A percentile compares a stretch with the other conserved stretches of the same genome.
phyloP scores from a whole-genome alignment of 805 yeast genomes.

The Hanseniaspora guilliermondii region DNA sequence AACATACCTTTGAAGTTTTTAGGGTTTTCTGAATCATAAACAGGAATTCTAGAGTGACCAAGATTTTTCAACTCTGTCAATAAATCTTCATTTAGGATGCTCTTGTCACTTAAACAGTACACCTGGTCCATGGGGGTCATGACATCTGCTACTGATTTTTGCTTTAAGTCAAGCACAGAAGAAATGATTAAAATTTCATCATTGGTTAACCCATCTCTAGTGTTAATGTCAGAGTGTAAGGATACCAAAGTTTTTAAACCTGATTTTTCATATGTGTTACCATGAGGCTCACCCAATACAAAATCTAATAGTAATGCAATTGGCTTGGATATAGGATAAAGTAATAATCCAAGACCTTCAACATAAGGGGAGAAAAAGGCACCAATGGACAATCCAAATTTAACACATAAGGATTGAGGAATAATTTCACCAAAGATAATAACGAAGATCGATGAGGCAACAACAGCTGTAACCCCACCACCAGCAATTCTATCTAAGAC shows the following conservation, averaged over 20 bases:
- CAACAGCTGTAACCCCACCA: constrained; percentile 96
- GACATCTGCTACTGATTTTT: constrained; percentile 69
- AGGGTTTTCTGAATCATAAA: constrained; percentile 81
- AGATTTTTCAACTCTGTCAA: constrained; percentile 86
- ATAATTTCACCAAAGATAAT: constrained; percentile 93
- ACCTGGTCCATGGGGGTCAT: constrained; percentile 93
- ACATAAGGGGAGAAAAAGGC: constrained; percentile 86
- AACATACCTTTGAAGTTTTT: constrained; percentile 89
- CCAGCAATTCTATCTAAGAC: constrained; percentile 86
- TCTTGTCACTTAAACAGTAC: constrained; percentile 74
- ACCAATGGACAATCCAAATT: constrained; percentile 86
- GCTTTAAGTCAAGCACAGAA: constrained; percentile 87
- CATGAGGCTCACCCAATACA: constrained; percentile 88
- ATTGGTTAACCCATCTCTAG: constrained; percentile 67
- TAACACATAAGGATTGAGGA: constrained; percentile 85
- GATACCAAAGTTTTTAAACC: constrained; percentile 91
- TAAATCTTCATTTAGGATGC: constrained; percentile 65
- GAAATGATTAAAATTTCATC: constrained; percentile 94
- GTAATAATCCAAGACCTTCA: constrained; percentile 62
- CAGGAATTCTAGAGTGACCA: constrained; percentile 91
- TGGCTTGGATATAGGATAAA: constrained; percentile 91
- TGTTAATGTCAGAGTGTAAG: constrained; percentile 70
- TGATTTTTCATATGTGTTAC: constrained; percentile 81
- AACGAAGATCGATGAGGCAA: constrained; percentile 81
- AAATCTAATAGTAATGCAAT: constrained; percentile 69